Conservation (phyloP, 2,329 filamentous ascomycete species). For the Colletotrichum ledebouriae region DNA sequence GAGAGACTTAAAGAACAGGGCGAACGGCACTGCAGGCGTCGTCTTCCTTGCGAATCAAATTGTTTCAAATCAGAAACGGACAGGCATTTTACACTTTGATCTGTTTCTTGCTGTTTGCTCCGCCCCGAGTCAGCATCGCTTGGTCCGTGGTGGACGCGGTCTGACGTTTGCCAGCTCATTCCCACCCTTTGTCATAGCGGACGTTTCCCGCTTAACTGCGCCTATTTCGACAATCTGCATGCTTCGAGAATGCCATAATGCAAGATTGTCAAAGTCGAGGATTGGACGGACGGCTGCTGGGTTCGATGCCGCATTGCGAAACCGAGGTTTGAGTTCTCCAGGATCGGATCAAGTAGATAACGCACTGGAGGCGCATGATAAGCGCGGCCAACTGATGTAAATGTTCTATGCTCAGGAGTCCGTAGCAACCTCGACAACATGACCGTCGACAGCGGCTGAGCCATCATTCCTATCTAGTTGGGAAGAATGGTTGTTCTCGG, state of each 20-base stretch:
- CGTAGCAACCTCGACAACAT: not conserved
- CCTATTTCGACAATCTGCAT: not conserved
- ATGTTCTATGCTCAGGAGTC: not conserved
- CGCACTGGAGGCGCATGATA: not conserved
- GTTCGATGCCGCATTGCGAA: constrained; percentile 2
- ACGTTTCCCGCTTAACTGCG: not conserved
- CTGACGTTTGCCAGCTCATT: constrained; percentile 5
- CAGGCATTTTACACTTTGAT: not conserved
- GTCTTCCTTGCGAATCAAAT: not conserved
- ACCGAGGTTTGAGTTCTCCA: not conserved
- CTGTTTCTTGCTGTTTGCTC: not conserved
- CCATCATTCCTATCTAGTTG: not conserved
- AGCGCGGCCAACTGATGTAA: too few species aligned
- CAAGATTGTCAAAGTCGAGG: not conserved
- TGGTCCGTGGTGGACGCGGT: not conserved
- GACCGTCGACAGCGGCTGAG: not conserved
- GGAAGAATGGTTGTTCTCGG: not conserved
- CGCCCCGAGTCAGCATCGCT: constrained; percentile 13
- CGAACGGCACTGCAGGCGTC: not conserved
- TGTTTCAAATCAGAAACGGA: constrained; percentile 39
- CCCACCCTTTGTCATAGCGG: not conserved
- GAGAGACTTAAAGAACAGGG: constrained; percentile 18
- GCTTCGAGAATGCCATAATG: not conserved
- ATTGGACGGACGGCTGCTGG: constrained; percentile 21
- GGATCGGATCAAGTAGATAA: not conserved